These are phyloP conservation scores for Saccharomycodes ludwigii DNA, from an alignment of 805 yeast genomes.

Conservation along the genomic window DNA sequence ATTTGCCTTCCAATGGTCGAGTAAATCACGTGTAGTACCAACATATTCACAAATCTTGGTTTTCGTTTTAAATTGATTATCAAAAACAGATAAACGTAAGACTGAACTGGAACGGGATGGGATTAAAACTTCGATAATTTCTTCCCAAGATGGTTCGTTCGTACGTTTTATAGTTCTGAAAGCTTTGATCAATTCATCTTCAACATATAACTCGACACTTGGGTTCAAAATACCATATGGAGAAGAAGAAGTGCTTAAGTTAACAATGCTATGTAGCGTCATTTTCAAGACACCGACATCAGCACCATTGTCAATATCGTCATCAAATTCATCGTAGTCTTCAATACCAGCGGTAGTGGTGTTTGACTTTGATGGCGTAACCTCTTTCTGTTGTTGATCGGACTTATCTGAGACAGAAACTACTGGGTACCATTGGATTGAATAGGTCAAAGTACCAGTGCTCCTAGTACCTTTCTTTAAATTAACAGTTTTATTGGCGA, in stretches of 20 bases:
- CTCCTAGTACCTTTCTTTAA: conserved; percentile 31
- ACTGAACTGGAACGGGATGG: conserved; percentile 46
- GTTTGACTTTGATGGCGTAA: conserved; percentile 6
- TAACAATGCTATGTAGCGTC: conserved; percentile 45
- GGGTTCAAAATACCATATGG: conserved; percentile 38
- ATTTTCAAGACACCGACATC: conserved; percentile 66
- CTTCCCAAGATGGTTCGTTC: conserved; percentile 67
- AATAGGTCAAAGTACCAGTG: conserved; percentile 50
- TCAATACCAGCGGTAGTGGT: conserved; percentile 10
- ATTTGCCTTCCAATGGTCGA: conserved; percentile 4
- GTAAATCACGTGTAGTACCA: conserved; percentile 4
- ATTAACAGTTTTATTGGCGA: conserved; percentile 12
- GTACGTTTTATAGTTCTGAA: conserved; percentile 53
- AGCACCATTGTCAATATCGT: conserved; percentile 32
- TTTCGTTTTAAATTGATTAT: conserved; percentile 36
- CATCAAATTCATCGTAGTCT: conserved; percentile 18
- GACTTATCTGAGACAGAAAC: conserved; percentile 4
- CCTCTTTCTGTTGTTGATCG: conserved; percentile 5
- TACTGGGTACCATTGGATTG: conserved; percentile 31
- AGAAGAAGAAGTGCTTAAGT: conserved; percentile 41
- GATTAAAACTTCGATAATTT: conserved; percentile 47
- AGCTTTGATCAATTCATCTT: conserved; percentile 40
- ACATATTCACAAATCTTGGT: conserved; percentile 38
- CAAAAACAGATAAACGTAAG: conserved; percentile 46
- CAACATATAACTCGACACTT: conserved; percentile 52